phyloP scores from a whole-genome alignment of 176 grass and related monocot species.

The Aegilops sharonensis region DNA sequence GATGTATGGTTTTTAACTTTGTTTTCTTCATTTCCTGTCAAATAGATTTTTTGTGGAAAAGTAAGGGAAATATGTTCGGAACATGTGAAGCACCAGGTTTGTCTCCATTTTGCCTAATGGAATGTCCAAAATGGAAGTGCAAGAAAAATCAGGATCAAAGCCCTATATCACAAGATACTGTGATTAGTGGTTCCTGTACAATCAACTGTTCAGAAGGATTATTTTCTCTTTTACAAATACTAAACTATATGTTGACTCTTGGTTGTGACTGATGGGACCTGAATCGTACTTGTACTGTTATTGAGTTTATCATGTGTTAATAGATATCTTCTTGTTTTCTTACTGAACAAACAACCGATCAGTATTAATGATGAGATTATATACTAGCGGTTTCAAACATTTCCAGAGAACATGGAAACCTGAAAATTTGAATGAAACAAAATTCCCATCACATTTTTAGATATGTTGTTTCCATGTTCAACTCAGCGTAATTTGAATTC shows the following conservation, averaged over 20 bases:
- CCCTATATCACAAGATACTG: slow-evolving; percentile 10
- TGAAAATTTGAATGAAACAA: neutral
- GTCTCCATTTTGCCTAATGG: slow-evolving; percentile 3
- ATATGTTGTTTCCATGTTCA: neutral
- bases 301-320: neutral
- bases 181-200: slow-evolving; percentile 7
- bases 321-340: neutral
- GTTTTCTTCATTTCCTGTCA: slow-evolving; percentile 10
- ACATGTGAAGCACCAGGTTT: slow-evolving; percentile 17
- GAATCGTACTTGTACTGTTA: neutral
- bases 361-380: slow-evolving; percentile 1
- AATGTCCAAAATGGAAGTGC: neutral
- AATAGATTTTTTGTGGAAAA: slow-evolving; percentile 12
- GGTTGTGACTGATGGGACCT: neutral
- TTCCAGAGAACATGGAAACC: neutral
- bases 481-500: slow-evolving; percentile 8
- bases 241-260: neutral
- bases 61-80: neutral
- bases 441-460: slow-evolving; percentile 8
- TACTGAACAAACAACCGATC: neutral
- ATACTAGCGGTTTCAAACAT: slow-evolving; percentile 12
- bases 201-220: neutral
- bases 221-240: slow-evolving; percentile 15
- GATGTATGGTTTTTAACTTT: neutral
- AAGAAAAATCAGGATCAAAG: neutral